Evolutionary conservation across 345 rosid genomes (phyloP).

Genomic region (Noccaea bulbosa): DNA sequence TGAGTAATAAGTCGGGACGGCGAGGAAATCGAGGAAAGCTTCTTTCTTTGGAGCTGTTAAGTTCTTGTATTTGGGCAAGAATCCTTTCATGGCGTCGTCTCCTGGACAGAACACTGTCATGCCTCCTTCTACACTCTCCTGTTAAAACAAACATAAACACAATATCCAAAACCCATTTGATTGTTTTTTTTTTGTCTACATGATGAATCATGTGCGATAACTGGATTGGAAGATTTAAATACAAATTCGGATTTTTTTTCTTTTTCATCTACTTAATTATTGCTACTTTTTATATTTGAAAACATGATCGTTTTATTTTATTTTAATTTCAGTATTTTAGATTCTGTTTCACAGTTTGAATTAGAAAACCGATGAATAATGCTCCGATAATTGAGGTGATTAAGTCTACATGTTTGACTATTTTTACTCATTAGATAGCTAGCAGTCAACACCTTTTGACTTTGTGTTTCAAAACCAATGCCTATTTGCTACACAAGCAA

Average conservation of each 20-base stretch:
- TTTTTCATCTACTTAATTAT: not conserved
- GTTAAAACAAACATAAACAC: slow-evolving; percentile 29
- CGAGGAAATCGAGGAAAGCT: slow-evolving; percentile 75
- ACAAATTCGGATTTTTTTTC: too few relatives aligned
- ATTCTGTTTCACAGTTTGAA: slow-evolving; percentile 5
- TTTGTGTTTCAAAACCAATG: not conserved
- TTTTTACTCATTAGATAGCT: slow-evolving; percentile 9
- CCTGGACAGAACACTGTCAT: slow-evolving; percentile 95
- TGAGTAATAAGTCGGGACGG: slow-evolving; percentile 75
- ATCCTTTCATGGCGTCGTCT: slow-evolving; percentile 83
- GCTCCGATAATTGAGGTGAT: slow-evolving; percentile 34
- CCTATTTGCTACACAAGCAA: slow-evolving; percentile 20
- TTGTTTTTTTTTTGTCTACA: too few relatives aligned
- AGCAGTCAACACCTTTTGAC: slow-evolving; percentile 32
- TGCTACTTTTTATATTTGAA: slow-evolving; percentile 13
- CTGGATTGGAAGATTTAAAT: too few relatives aligned
- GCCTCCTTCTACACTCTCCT: slow-evolving; percentile 83
- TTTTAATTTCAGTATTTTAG: not conserved
- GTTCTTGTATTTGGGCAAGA: slow-evolving; percentile 80
- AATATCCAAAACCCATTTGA: not conserved
- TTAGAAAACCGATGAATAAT: not conserved
- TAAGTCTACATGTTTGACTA: slow-evolving; percentile 29
- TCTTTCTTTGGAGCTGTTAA: slow-evolving; percentile 67
- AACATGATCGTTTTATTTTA: not conserved
- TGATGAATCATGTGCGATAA: too few relatives aligned